A percentile compares a stretch with the other conserved stretches of the same genome.
These are phyloP conservation scores for Abortiporus biennis DNA, from an alignment of 1,284 basidiomycete species.

Conservation along the genomic window DNA sequence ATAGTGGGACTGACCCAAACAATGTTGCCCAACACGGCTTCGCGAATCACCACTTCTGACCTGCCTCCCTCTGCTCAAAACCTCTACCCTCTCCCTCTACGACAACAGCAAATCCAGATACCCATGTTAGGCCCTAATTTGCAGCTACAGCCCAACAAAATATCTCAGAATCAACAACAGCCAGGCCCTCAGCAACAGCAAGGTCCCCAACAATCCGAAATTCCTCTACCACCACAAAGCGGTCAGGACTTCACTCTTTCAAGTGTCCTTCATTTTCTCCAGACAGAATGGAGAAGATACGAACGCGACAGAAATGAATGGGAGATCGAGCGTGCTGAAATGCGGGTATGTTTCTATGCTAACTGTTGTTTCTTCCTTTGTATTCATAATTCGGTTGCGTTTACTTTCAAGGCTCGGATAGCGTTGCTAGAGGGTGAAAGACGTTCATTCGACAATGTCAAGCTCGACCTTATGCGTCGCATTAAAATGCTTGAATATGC, in stretches of 20 bases:
- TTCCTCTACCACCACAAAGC: constrained; percentile 72
- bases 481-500: constrained; percentile 99
- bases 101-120: constrained; percentile 36
- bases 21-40: constrained; percentile 2
- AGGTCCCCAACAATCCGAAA: constrained; percentile 49
- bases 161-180: constrained; percentile 31
- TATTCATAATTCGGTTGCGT: no score
- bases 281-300: constrained; percentile 96
- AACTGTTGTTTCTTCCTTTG: no score
- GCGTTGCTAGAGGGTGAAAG: constrained; percentile 97
- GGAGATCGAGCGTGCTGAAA: constrained; percentile 99
- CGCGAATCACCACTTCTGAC: constrained; percentile 4
- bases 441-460: constrained; percentile 93
- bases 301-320: constrained; percentile 98
- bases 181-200: constrained; percentile 45
- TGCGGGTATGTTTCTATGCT: constrained; percentile 72
- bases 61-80: constrained; percentile 12
- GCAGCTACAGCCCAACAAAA: constrained; percentile 40
- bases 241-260: constrained; percentile 90
- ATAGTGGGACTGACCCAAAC: no score
- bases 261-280: constrained; percentile 93
- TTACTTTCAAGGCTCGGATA: constrained; percentile 72
- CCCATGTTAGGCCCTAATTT: constrained; percentile 60
- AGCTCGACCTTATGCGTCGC: constrained; percentile 90
- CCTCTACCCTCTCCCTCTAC: constrained; percentile 24